phyloP scores from a whole-genome alignment of 371 early-diverging fungal genomes.

The Fennellomyces sp. region DNA sequence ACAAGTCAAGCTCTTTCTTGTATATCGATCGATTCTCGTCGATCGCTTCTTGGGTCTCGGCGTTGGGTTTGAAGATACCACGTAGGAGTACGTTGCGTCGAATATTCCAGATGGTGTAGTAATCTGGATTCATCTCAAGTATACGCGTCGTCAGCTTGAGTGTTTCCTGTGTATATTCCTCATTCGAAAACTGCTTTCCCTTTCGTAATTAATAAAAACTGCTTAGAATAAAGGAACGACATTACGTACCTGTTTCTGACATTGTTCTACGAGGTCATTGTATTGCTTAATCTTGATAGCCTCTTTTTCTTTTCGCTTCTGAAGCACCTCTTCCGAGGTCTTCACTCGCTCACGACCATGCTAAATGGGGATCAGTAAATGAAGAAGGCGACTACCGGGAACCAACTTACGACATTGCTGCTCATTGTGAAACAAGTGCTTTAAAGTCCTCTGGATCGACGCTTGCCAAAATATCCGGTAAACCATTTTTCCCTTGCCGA shows the following conservation, averaged over 20 bases:
- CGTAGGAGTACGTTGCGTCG: slow-evolving; percentile 70
- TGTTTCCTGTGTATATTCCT: slow-evolving; percentile 51
- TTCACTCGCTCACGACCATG: slow-evolving; percentile 55
- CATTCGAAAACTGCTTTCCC: slow-evolving; percentile 21
- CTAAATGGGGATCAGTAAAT: too few species aligned
- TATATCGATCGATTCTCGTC: slow-evolving; percentile 33
- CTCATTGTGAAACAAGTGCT: not conserved
- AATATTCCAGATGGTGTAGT: slow-evolving; percentile 91
- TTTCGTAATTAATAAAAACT: not conserved
- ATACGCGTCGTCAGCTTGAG: slow-evolving; percentile 70
- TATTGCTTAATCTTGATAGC: slow-evolving; percentile 54
- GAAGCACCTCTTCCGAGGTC: slow-evolving; percentile 37
- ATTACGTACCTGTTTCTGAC: slow-evolving; percentile 28
- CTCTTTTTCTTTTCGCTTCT: slow-evolving; percentile 42
- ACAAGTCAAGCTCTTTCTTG: slow-evolving; percentile 64
- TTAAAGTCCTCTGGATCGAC: not conserved
- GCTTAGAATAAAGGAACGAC: not conserved
- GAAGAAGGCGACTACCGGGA: too few species aligned
- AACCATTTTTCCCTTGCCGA: too few species aligned
- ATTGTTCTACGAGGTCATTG: slow-evolving; percentile 41
- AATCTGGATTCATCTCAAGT: slow-evolving; percentile 84
- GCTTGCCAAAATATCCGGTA: too few species aligned
- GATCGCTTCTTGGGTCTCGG: not conserved
- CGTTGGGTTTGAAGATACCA: slow-evolving; percentile 28
- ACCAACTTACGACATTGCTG: slow-evolving; percentile 4